Evolutionary conservation across 495 filamentous ascomycete species (phyloP).

Genomic region (Sordaria brevicollis): DNA sequence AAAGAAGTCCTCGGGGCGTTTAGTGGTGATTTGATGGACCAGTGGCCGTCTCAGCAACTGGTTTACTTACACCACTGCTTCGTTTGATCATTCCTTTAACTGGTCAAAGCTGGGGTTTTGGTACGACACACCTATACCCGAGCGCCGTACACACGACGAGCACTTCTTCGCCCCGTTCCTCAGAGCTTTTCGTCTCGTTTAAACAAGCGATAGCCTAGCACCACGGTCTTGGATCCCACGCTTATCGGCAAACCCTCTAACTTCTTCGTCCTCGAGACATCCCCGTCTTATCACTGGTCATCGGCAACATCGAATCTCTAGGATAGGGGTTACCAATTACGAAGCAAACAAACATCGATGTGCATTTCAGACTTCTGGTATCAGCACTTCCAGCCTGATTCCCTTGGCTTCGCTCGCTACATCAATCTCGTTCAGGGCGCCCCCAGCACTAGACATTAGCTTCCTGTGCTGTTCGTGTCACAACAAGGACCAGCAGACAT

Average conservation of each 20-base stretch:
- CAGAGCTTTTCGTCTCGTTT: slow-evolving; percentile 13
- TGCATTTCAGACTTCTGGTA: not conserved
- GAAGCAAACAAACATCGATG: not conserved
- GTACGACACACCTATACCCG: slow-evolving; percentile 14
- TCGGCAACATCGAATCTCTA: not conserved
- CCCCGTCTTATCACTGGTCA: not conserved
- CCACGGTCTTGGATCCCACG: not conserved
- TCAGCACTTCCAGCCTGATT: not conserved
- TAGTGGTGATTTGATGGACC: slow-evolving; percentile 8
- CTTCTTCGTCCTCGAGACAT: not conserved
- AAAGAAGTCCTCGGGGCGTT: not conserved
- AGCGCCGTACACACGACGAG: not conserved
- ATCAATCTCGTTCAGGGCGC: not conserved
- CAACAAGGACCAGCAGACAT: slow-evolving; percentile 10
- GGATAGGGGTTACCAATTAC: not conserved
- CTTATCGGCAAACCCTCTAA: not conserved
- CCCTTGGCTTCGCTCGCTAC: not conserved
- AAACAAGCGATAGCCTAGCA: not conserved
- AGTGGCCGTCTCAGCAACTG: not conserved
- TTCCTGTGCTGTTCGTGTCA: slow-evolving; percentile 2
- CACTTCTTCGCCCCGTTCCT: not conserved
- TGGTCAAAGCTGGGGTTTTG: slow-evolving; percentile 13
- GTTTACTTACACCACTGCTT: slow-evolving; percentile 1
- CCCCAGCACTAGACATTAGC: not conserved
- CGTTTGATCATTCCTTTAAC: slow-evolving; percentile 26